Conservation (phyloP, 169 alveolate genomes). For the Toxoplasma gondii region DNA sequence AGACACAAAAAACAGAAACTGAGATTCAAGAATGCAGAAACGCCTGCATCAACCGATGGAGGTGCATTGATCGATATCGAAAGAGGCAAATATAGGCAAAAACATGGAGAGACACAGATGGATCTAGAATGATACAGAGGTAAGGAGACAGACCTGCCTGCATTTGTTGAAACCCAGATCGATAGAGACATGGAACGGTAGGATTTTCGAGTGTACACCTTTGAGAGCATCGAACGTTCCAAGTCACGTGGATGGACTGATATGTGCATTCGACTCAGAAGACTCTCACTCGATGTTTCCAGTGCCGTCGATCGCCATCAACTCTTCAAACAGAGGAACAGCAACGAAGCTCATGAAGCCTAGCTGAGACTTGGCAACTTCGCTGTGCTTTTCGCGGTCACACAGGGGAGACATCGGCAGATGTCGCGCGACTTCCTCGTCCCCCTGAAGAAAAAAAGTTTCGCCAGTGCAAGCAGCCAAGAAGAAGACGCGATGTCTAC, state of each 20-base stretch:
- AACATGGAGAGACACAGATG: too few relatives aligned
- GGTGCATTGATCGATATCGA: not conserved
- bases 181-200: too few relatives aligned
- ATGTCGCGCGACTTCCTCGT: constrained; percentile 75
- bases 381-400: constrained; percentile 84
- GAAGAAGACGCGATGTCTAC: not conserved
- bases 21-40: not conserved
- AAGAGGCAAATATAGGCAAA: not conserved
- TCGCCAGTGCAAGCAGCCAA: not conserved
- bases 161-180: too few relatives aligned
- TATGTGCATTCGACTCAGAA: not conserved
- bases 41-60: not conserved
- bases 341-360: constrained; percentile 79
- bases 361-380: constrained; percentile 82
- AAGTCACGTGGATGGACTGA: not conserved
- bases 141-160: too few relatives aligned
- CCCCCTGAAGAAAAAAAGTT: not conserved
- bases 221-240: not conserved
- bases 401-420: constrained; percentile 86
- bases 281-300: constrained; percentile 15
- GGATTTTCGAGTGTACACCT: too few relatives aligned
- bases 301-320: not conserved
- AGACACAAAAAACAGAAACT: not conserved
- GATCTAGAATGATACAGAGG: too few relatives aligned
- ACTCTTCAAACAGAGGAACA: constrained; percentile 36